Base-by-base conservation (phyloP, 2,329 filamentous ascomycete species). In the Cucurbitaria berberidis region DNA sequence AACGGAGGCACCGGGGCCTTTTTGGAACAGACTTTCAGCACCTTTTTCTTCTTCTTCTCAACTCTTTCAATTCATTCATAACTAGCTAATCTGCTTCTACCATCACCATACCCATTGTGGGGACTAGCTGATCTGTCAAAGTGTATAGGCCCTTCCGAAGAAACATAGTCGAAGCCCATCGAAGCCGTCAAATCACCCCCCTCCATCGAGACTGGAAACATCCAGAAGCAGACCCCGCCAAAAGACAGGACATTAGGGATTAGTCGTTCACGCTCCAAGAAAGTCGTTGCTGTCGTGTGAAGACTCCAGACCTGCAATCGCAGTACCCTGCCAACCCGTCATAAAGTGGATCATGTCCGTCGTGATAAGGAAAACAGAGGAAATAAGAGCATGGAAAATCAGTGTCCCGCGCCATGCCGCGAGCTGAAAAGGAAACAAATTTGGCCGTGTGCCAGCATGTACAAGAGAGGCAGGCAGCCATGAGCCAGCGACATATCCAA, bases 291-390 rank as follows among this genome's bases (percentile, higher is more conserved):
- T 50, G 51, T 63, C 41, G 57, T 66, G 45, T 66, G 45, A 51
- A 57, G 54, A 60, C 50, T 43, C 44, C 43, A 54, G 51, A 35
- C 57, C 55, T 46, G 39, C 40, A 52, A 43, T 44, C 43, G 19
- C 48, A 29, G 32, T 55, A 55, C 43, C 49, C 45, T 59, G 47
- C 51, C 51, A 51, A 63, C 51, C 49, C 51, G 54, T 68, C 59
- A 48, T 63, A 54, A 62, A 49, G 32, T 63, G 57, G 45, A 60
- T 65, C 64, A 63, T 68, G 50, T 53, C 58, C 62, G 57, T 67
- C 66, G 58, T 66, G 51, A 66, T 57, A 64, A 63, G 42, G 53
- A 56, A 51, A 58, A 48, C 21, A 16, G 45, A 53, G 43, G 35
- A 35, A 36, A 52, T 48, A 53, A 59, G 30, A 53, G 51, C 46